Base-by-base conservation (phyloP, 352 stramenopile genomes). In the Globisporangium acanthophoron region DNA sequence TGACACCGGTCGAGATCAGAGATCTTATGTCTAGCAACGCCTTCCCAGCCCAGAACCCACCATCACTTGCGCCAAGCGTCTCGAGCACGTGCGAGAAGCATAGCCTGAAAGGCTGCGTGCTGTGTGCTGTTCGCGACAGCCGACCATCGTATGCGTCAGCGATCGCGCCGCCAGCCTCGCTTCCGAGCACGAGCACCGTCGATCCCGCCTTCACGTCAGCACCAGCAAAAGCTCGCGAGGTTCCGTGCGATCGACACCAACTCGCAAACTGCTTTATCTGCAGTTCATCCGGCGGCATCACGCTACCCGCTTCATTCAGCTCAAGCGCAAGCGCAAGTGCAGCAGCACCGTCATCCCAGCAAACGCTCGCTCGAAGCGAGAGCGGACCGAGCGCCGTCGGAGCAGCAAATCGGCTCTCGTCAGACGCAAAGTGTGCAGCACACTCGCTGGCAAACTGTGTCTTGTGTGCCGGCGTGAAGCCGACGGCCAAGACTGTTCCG, bases 391-490 rank as follows among this genome's bases (percentile, higher is more conserved):
- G 16, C 40, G 16, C 37, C 5, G 37, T 41, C 37, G 37, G 37
- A 41, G 15, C 40, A 4, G 2, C 15, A 4, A 21, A 7, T 21
- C 40, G 15, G 40, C 8, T 21, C 40, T n/a, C 16, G 1, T 4
- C 44, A 18, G 59, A 52, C 37, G 24, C 40, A 21, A 87, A 82
- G 49, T 92, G 82, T 47, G 57, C 75, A 8, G 54, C 71, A 1
- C 82, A 92, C 49, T 62, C 67, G 21, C 73, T 92, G 8, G 63
- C 69, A n/a, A 92, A 89, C 54, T 92, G 82, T 37, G 80, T 90
- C 44, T 61, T 90, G 13, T 92, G 82, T 44, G 68, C 73, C 18
- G 74, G 71, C 11, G 54, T 63, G 15, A 75, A 74, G 54, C 54
- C 57, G 5, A 67, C 71, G 56, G 21, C 51, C 59, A 52, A 41